These are phyloP conservation scores for Penicillium verhagenii DNA, from an alignment of 495 filamentous ascomycete genomes.

Conservation along the genomic window DNA sequence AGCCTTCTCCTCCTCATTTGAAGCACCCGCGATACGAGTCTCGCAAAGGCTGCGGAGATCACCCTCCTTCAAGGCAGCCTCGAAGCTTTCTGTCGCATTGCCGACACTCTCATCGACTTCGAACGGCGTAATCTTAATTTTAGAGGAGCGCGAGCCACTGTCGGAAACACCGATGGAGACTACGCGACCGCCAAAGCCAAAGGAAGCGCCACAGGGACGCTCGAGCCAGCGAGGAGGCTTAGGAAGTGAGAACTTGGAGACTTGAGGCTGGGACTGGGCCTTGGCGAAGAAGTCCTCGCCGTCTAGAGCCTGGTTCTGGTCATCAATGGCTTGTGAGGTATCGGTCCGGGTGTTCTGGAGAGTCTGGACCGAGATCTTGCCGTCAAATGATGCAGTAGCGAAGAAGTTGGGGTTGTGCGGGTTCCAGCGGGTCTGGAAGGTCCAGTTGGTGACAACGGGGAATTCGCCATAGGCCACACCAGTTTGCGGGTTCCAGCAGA, in stretches of 20 bases:
- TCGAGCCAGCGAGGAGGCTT: constrained; percentile 91
- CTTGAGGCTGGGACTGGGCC: constrained; percentile 87
- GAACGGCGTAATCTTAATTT: constrained; percentile 79
- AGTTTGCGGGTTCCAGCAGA: constrained; percentile 95
- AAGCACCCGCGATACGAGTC: constrained; percentile 67
- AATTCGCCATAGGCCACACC: constrained; percentile 87
- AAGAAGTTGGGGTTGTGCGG: constrained; percentile 87
- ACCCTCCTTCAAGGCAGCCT: constrained; percentile 73
- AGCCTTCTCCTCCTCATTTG: constrained; percentile 84
- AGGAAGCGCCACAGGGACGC: constrained; percentile 80
- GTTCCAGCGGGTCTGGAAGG: constrained; percentile 93
- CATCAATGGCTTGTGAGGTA: constrained; percentile 46
- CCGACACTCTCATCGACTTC: constrained; percentile 85
- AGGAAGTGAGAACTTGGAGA: constrained; percentile 77
- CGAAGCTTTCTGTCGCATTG: constrained; percentile 80
- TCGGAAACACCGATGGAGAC: constrained; percentile 68
- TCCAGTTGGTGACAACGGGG: constrained; percentile 97
- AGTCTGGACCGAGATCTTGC: constrained; percentile 88
- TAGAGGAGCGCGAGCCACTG: constrained; percentile 65
- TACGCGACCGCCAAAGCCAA: constrained; percentile 94
- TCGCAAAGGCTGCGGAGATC: constrained; percentile 80
- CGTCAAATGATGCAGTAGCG: constrained; percentile 95
- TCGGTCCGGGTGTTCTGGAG: constrained; percentile 78
- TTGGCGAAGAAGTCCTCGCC: constrained; percentile 97
- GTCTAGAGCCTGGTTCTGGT: constrained; percentile 69